A percentile compares a stretch with the other conserved stretches of the same genome.
These are phyloP conservation scores for Betula pendula DNA, from an alignment of 306 rosid genomes.

Conservation along the genomic window DNA sequence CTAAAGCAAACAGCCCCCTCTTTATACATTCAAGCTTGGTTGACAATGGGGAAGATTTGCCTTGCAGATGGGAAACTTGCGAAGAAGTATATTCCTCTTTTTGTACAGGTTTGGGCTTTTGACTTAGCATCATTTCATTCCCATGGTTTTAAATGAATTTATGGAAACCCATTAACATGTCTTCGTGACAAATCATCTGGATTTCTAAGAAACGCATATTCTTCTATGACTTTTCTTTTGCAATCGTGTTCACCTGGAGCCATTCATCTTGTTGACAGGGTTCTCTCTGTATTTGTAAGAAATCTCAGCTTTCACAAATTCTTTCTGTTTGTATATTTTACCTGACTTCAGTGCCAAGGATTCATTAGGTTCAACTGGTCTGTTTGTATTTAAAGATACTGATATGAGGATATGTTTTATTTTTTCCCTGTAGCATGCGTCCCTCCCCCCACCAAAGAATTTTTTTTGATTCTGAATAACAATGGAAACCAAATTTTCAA, in stretches of 20 bases:
- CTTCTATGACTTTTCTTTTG: background rate
- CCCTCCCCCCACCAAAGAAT: background rate
- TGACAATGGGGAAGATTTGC: slow-evolving; percentile 92
- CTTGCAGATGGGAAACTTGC: slow-evolving; percentile 90
- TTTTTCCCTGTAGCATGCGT: background rate
- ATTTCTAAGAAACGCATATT: slow-evolving; percentile 9
- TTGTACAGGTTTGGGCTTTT: slow-evolving; percentile 67
- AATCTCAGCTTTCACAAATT: background rate
- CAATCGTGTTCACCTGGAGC: background rate
- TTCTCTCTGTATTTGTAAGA: background rate
- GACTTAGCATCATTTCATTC: slow-evolving; percentile 20
- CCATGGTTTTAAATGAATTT: background rate
- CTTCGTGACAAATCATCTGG: background rate
- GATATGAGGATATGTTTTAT: background rate
- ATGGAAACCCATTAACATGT: background rate
- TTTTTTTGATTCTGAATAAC: background rate
- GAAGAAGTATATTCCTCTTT: slow-evolving; percentile 78
- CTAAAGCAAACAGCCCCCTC: slow-evolving; percentile 66
- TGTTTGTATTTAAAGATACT: background rate
- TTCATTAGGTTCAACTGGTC: background rate
- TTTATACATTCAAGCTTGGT: slow-evolving; percentile 83
- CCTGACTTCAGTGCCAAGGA: background rate
- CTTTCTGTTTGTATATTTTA: background rate
- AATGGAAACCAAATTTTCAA: slow-evolving; percentile 20
- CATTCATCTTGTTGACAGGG: background rate